Evolutionary conservation across 805 yeast species (phyloP).

Genomic region (Sugiyamaella chiloensis): DNA sequence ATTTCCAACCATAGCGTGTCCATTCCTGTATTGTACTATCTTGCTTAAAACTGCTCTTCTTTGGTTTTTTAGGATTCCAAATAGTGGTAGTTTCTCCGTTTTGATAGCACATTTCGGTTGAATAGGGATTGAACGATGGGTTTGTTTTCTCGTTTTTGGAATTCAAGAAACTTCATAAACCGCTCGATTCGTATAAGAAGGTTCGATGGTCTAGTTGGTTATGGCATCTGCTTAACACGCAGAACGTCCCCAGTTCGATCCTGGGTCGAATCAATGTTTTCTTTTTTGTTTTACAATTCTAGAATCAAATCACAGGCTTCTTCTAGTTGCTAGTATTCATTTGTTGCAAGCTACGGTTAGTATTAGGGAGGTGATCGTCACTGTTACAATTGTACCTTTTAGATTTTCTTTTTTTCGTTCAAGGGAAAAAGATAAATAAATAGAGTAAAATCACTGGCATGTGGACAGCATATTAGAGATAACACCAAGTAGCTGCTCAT

Average conservation of each 20-base stretch:
- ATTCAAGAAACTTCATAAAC: too few species aligned
- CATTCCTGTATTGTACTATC: too few species aligned
- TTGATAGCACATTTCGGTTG: too few species aligned
- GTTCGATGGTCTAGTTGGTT: constrained; percentile 99
- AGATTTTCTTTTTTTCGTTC: background rate
- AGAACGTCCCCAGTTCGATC: constrained; percentile 99
- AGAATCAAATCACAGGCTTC: background rate
- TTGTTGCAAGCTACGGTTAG: background rate
- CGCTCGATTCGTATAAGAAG: constrained; percentile 28
- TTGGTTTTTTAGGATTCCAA: too few species aligned
- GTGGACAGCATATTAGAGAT: constrained; percentile 88
- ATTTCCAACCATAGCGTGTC: too few species aligned
- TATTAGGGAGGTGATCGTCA: background rate
- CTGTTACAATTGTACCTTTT: background rate
- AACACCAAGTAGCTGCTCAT: constrained; percentile 86
- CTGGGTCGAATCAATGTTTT: constrained; percentile 89
- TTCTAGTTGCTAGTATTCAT: background rate
- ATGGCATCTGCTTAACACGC: constrained; percentile 99
- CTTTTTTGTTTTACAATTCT: background rate
- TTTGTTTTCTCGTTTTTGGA: too few species aligned
- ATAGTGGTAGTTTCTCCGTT: too few species aligned
- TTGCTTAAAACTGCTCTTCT: too few species aligned
- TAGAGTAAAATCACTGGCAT: constrained; percentile 48
- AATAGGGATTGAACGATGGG: too few species aligned
- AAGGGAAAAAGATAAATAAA: background rate